These are phyloP conservation scores for Sporothrix sp. DNA, from an alignment of 2,329 filamentous ascomycete species.

Conservation along the genomic window DNA sequence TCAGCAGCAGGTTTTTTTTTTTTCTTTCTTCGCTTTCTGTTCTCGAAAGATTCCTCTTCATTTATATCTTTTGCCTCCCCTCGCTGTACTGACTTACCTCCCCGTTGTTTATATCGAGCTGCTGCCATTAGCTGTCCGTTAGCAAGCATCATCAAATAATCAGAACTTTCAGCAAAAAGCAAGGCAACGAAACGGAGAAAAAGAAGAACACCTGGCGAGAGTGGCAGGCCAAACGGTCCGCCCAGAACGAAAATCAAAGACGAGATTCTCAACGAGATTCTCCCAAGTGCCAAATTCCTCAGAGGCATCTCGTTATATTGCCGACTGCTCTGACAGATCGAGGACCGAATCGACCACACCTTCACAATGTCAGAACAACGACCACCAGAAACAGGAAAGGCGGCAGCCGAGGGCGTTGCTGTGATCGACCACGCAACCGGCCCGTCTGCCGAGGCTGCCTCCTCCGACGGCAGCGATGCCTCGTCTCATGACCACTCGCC, in stretches of 20 bases:
- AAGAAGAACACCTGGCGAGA: background rate
- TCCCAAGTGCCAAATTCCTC: too few species aligned
- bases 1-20: constrained; percentile 1
- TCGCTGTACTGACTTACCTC: background rate
- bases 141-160: background rate
- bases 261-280: too few species aligned
- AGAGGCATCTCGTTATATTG: too few species aligned
- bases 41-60: background rate
- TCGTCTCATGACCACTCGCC: constrained; percentile 1
- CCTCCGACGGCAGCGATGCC: background rate
- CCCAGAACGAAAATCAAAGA: too few species aligned
- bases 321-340: background rate
- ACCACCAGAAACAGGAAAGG: background rate
- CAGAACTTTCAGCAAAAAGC: background rate
- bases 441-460: background rate
- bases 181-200: background rate
- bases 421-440: background rate
- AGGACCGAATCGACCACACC: background rate
- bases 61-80: background rate
- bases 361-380: constrained; percentile 4
- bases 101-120: background rate
- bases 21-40: background rate
- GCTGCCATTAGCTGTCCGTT: background rate
- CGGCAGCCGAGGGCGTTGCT: background rate
- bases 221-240: too few species aligned